Evolutionary conservation across 257 asterid genomes (phyloP), one percentile per base, ranked within the genome.

Genomic region (Capsicum chinense): DNA sequence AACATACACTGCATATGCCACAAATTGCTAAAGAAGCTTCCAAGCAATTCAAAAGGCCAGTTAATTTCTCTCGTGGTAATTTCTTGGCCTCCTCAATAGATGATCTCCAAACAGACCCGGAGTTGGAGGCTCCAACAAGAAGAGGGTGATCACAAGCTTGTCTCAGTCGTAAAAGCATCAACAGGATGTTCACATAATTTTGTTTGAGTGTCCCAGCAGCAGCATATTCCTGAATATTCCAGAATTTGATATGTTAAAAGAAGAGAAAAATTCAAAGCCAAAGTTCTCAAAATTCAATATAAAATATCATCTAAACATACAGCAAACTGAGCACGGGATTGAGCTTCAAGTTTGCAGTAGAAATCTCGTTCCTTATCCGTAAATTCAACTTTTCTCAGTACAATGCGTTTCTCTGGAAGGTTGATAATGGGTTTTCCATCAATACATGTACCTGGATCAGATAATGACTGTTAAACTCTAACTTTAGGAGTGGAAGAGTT

Each of bases 61-160:
- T 52, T 83, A 84, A 93, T 83, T 87, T 97, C 90, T 95, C 98
- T 79, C 81, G 91, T 58, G 98, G 86, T 84, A 97, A 94, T 86
- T 92, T 93, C 91, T 92, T 93, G 67, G 93, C 97, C 90, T 87
- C 88, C 88, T 93, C 97, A 83, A 93, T 83, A 83, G 98, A 97
- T 54, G 97, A 89, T 88, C 92, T 91, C 85, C 86, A 83, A 79
- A 87, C 93, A 50, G 93, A 88, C 83, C 82, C 90, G 50, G 94
- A 86, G 84, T 86, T 83, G 90, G 87, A 90, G 3, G 95, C 96
- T 89, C 89, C 93, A 80, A 95, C 95, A 86, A 97, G 99, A 85
- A 93, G 97, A 87, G 99, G 99, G 80, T 97, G 99, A 88, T 95
- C 99, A 91, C 98, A 97, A 85, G 99, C 98, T 92, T 97, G 99